Base-by-base conservation (phyloP, 2,329 filamentous ascomycete genomes). In the Pseudofabraea citricarpa region DNA sequence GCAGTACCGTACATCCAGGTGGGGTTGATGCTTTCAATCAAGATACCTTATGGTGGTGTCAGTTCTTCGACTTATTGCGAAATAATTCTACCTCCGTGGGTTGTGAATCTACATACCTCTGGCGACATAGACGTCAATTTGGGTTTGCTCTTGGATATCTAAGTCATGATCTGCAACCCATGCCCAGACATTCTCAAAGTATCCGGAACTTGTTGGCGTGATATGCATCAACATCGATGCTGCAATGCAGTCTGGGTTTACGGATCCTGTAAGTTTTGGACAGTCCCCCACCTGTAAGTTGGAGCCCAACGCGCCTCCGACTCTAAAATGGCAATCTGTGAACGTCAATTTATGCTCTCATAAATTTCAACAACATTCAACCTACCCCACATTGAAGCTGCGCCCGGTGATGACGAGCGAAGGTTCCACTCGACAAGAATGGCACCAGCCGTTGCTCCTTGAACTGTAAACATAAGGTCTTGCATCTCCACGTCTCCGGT, bases 1-100 rank as follows among this genome's bases (percentile, higher is more conserved):
- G 76, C 67, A 2, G 86, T 90, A 8, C 77, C 89, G 67, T 83
- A 89, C 54, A 90, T 66, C 88, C 88, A 93, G 40, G 82, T 79
- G 5, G 83, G 78, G 9, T 83, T 81, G 58, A 83, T 73, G 37
- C 72, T 66, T 68, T 95, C 87, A 54, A 94, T 79, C 26, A 84
- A 41, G 9, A 60, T 48, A 35, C 58, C 32, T n/a, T n/a, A n/a
- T n/a, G n/a, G n/a, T n/a, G n/a, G n/a, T n/a, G n/a, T n/a, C n/a
- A n/a, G n/a, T n/a, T n/a, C n/a, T n/a, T n/a, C n/a, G n/a, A n/a
- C n/a, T n/a, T n/a, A n/a, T n/a, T n/a, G n/a, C n/a, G n/a, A n/a
- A n/a, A n/a, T n/a, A n/a, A n/a, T n/a, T n/a, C n/a, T n/a, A n/a
- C n/a, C n/a, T n/a, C n/a, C n/a, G n/a, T n/a, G n/a, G n/a, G n/a